Evolutionary conservation across 2,329 filamentous ascomycete species (phyloP).

Genomic region (Ophiobolus disseminans): DNA sequence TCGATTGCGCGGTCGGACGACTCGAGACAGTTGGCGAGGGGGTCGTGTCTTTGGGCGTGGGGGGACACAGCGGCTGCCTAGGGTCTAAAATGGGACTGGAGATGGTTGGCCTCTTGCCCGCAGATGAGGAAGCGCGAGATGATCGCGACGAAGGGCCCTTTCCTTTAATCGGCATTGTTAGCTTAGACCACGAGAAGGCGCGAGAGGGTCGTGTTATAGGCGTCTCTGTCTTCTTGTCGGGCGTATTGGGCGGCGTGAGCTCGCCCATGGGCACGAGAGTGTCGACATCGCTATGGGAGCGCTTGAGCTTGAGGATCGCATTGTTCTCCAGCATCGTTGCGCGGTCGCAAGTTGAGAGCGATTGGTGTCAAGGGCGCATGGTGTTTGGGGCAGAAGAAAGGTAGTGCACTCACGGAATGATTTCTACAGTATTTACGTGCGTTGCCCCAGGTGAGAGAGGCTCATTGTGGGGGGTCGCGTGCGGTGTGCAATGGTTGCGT

Average conservation of each 20-base stretch:
- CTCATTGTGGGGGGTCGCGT: slow-evolving; percentile 33
- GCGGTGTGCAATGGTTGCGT: slow-evolving; percentile 20
- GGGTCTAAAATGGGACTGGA: slow-evolving; percentile 34
- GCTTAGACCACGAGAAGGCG: slow-evolving; percentile 36
- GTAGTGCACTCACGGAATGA: slow-evolving; percentile 30
- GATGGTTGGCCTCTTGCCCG: slow-evolving; percentile 29
- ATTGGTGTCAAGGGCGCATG: slow-evolving; percentile 5
- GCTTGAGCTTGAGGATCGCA: slow-evolving; percentile 31
- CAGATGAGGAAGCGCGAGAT: slow-evolving; percentile 21
- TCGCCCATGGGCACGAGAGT: slow-evolving; percentile 24
- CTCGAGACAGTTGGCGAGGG: slow-evolving; percentile 9
- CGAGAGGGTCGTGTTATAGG: slow-evolving; percentile 19
- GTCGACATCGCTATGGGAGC: slow-evolving; percentile 31
- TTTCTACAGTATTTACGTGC: slow-evolving; percentile 21
- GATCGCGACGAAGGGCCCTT: slow-evolving; percentile 22
- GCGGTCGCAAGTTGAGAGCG: slow-evolving; percentile 1
- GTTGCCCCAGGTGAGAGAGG: slow-evolving; percentile 30
- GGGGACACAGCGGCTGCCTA: slow-evolving; percentile 23
- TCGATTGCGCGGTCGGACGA: slow-evolving; percentile 15
- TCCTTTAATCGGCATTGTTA: slow-evolving; percentile 35
- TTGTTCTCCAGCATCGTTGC: slow-evolving; percentile 28
- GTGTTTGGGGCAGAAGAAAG: slow-evolving; percentile 13
- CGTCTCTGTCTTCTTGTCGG: slow-evolving; percentile 11
- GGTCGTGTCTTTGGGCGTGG: slow-evolving; percentile 10
- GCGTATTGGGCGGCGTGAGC: slow-evolving; percentile 20